phyloP scores from a whole-genome alignment of 345 rosid genomes.

The Luvunga scandens region DNA sequence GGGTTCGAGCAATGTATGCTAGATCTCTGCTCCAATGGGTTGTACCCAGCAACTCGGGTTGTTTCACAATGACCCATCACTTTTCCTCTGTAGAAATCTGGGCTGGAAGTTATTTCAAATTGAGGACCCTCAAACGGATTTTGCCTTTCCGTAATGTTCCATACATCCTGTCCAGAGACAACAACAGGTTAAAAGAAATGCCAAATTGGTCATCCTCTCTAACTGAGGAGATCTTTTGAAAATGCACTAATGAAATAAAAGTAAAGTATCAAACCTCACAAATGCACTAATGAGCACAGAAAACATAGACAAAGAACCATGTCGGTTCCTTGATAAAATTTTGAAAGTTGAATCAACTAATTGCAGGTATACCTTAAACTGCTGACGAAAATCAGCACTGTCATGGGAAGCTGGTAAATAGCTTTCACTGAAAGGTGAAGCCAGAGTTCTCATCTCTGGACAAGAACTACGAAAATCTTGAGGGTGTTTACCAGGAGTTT shows the following conservation, averaged over 20 bases:
- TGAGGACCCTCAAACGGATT: constrained; percentile 1
- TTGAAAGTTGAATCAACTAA: not conserved
- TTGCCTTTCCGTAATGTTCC: constrained; percentile 18
- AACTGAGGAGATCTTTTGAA: too few relatives aligned
- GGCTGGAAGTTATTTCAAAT: constrained; percentile 19
- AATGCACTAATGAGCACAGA: not conserved
- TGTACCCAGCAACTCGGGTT: constrained; percentile 8
- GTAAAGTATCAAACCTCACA: not conserved
- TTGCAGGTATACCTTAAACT: constrained; percentile 40
- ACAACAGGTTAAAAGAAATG: not conserved
- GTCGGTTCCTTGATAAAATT: not conserved
- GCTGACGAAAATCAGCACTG: constrained; percentile 34
- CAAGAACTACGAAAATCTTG: constrained; percentile 43
- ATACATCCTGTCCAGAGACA: constrained; percentile 22
- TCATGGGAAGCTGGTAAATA: constrained; percentile 32
- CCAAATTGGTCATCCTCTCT: not conserved
- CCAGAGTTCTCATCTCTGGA: constrained; percentile 40
- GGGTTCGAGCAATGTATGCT: constrained; percentile 7
- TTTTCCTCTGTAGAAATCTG: constrained; percentile 12
- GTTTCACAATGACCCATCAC: constrained; percentile 7
- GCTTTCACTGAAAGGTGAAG: constrained; percentile 35
- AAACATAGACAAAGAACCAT: not conserved
- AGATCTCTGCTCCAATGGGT: constrained; percentile 10
- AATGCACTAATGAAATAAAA: too few relatives aligned
- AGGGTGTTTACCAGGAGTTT: constrained; percentile 34